Evolutionary conservation across 345 rosid genomes (phyloP), one percentile per base, ranked within the genome.

Genomic region (Euphorbia pulcherrima): DNA sequence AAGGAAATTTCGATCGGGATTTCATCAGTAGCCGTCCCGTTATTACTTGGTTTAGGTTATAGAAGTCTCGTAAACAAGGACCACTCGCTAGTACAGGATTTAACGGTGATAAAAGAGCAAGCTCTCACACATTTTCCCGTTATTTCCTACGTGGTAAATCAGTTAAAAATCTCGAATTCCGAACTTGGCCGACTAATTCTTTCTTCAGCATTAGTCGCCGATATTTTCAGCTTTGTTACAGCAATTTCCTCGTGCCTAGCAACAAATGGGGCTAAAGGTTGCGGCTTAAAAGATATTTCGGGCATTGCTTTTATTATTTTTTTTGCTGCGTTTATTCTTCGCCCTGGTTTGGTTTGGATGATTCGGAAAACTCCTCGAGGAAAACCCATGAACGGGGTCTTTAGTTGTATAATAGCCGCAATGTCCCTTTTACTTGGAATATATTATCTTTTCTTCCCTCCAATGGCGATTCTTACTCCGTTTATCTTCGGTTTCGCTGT

Each of bases 401-500:
- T 29, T 64, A 47, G 78, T 48, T 67, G 63, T 67, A 33, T 83
- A 20, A 8, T 47, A 5, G 16, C 72, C 7, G 77, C 75, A 12
- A 23, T 79, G 14, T 50, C 57, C 26, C 0, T 62, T 39, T 5
- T 1, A 18, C 64, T 77, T 27, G 20, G 67, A 13, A 16, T 53
- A 24, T 56, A 29, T 9, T 11, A 60, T 47, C 68, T 76, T 30
- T 0, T 18, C 3, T n/a, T 68, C 50, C 8, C 46, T 40, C 64
- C 16, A 40, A 16, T 55, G 69, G 24, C 44, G 60, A 44, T 58
- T 53, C 1, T 79, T 0, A 80, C 82, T 0, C 74, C 85, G 1
- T 68, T 79, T 21, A 4, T 79, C 48, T 4, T 79, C 4, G 87
- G 89, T 11, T 74, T 85, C 60, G 73, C 81, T 50, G 67, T 82